Conservation (phyloP, 345 rosid genomes). For the Eucalyptus leucophloia region DNA sequence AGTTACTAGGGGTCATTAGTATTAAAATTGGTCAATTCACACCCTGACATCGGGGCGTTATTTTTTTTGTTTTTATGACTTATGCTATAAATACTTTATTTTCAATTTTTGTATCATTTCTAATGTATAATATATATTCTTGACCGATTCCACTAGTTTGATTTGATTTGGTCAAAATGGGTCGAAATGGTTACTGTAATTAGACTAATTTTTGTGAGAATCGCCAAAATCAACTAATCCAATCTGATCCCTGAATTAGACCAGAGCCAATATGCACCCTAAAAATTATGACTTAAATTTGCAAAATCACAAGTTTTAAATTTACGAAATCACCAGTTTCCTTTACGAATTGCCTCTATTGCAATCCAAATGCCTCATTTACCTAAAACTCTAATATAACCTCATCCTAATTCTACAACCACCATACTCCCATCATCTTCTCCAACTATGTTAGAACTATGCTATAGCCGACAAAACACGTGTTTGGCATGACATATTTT, state of each 20-base stretch:
- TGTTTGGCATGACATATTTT: background rate
- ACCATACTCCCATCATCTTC: background rate
- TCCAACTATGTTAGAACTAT: background rate
- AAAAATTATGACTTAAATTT: background rate
- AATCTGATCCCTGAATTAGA: fast-evolving
- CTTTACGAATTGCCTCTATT: background rate
- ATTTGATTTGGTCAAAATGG: fast-evolving
- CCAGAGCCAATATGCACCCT: background rate
- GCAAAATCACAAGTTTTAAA: background rate
- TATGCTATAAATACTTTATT: background rate
- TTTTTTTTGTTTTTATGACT: background rate
- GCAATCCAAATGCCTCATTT: background rate
- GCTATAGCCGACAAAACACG: background rate
- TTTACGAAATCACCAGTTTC: background rate
- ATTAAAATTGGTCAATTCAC: background rate
- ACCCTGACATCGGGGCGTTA: background rate
- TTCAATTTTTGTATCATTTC: background rate
- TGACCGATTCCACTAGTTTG: fast-evolving
- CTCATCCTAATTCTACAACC: background rate
- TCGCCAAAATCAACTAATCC: background rate
- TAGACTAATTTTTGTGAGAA: background rate
- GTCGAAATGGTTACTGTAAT: fast-evolving
- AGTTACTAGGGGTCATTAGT: background rate
- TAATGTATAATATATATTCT: background rate
- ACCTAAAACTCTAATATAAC: background rate